phyloP scores from a whole-genome alignment of 148 eudicot species.

The Drosera capensis region DNA sequence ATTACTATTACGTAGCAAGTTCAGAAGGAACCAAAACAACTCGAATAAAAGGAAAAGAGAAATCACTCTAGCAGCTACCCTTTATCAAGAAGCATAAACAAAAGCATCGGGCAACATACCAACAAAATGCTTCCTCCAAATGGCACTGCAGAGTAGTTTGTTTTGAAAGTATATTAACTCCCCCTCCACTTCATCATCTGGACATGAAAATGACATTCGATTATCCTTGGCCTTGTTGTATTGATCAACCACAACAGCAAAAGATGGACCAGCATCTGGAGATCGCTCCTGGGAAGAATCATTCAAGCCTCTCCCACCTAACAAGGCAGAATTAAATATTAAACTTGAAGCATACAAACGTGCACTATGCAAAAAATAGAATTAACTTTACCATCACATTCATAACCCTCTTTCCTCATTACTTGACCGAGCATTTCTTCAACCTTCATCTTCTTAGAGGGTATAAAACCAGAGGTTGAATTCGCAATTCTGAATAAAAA shows the following conservation, averaged over 20 bases:
- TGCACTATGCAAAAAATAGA: slow-evolving; percentile 3
- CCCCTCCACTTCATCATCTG: slow-evolving; percentile 78
- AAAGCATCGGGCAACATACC: slow-evolving; percentile 31
- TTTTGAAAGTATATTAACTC: slow-evolving; percentile 72
- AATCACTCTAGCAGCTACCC: not conserved
- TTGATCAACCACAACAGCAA: slow-evolving; percentile 16
- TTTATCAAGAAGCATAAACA: not conserved
- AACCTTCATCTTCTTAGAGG: slow-evolving; percentile 31
- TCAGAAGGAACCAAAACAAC: not conserved
- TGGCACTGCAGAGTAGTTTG: slow-evolving; percentile 38
- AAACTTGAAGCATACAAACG: slow-evolving; percentile 8
- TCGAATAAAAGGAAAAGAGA: not conserved
- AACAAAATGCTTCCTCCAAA: slow-evolving; percentile 34
- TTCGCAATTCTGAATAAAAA: slow-evolving; percentile 8
- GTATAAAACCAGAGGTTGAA: slow-evolving; percentile 32
- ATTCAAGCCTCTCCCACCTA: slow-evolving; percentile 30
- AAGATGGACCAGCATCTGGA: slow-evolving; percentile 17
- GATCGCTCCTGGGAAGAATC: slow-evolving; percentile 16
- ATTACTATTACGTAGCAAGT: not conserved
- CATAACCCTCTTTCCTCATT: slow-evolving; percentile 8
- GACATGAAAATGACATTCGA: slow-evolving; percentile 35
- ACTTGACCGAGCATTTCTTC: slow-evolving; percentile 26
- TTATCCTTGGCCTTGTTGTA: slow-evolving; percentile 21
- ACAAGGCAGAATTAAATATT: slow-evolving; percentile 14
- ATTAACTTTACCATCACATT: slow-evolving; percentile 25